Base-by-base conservation (phyloP, 2,329 filamentous ascomycete genomes). In the Aspergillus felis region DNA sequence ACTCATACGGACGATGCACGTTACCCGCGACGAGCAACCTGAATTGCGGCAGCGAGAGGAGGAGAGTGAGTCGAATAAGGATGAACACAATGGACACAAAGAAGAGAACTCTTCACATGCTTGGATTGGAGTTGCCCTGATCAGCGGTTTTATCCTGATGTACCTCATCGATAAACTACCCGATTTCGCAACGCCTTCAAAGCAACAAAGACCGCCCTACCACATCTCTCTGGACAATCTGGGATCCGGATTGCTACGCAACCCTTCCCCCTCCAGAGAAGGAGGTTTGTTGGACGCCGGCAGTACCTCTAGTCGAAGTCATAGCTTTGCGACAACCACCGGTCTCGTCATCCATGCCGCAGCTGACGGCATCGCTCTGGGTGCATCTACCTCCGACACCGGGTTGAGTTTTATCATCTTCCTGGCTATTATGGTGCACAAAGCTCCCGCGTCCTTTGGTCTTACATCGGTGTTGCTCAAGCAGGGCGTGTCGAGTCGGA, bases 321-420 rank as follows among this genome's bases (percentile, higher is more conserved):
- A 79, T 85, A 67, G 78, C 81, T 79, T 92, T 55, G 89, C 90
- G n/a, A 92, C 93, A 2, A 99, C 94, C 0, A 89, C 90, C 0
- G 94, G 94, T 0, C 81, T 99, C n/a, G 90, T 97, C 4, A 97
- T 99, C 57, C 94, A 99, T 72, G 91, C 94, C 0, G 90, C 90
- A 2, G 93, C 94, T 2, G 94, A 99, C 69, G 94, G 94, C 17
- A 96, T 99, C 60, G 94, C 94, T 2, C 87, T 99, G 76, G 94
- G 94, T 24, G 94, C 94, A 25, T 96, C 92, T 0, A 90, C 89
- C 3, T 88, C 90, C 3, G 87, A 91, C 65, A 85, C 85, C 60
- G 88, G 88, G 57, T 78, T 99, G 10, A 91, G 90, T 38, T 86
- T 97, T 59, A 90, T 99, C 66, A 91, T 99, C 42, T 99, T 99